Percentiles rank a stretch among this genome's conserved stretches.
These are phyloP conservation scores for Magnaporthales sp. DNA, from an alignment of 2,329 filamentous ascomycete genomes.

Conservation along the genomic window DNA sequence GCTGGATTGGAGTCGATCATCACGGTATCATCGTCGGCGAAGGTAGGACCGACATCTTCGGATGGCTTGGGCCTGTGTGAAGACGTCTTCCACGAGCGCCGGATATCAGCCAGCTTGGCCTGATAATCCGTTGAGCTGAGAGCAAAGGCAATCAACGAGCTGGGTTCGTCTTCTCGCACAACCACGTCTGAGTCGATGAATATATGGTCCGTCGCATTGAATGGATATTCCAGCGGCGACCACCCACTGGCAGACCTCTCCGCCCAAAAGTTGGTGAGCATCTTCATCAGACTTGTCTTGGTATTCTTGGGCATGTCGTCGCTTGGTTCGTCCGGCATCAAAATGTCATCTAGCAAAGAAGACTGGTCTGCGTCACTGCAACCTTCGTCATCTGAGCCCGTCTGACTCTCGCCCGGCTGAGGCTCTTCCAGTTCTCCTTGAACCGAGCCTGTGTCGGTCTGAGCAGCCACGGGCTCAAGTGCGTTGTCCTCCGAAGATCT, in stretches of 20 bases:
- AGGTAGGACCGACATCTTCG: constrained; percentile 15
- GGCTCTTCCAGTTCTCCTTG: constrained; percentile 4
- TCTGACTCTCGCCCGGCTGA: constrained; percentile 42
- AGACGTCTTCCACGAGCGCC: constrained; percentile 35
- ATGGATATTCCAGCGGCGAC: constrained; percentile 84
- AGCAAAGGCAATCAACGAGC: constrained; percentile 89
- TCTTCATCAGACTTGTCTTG: constrained; percentile 87
- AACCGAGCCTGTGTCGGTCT: constrained; percentile 23
- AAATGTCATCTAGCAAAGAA: constrained; percentile 51
- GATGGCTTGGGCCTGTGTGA: constrained; percentile 24
- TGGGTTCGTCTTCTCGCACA: constrained; percentile 93
- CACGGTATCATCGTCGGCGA: constrained; percentile 13
- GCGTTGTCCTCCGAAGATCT: neutral
- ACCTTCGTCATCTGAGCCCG: constrained; percentile 61
- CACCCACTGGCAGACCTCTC: constrained; percentile 94
- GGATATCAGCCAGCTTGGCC: constrained; percentile 64
- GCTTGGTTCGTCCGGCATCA: constrained; percentile 49
- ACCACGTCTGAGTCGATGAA: constrained; percentile 97
- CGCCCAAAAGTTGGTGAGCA: constrained; percentile 96
- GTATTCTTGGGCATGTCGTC: constrained; percentile 69
- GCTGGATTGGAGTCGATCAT: constrained; percentile 20
- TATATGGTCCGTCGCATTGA: constrained; percentile 82
- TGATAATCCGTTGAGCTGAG: constrained; percentile 83
- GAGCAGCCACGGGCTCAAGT: constrained; percentile 14
- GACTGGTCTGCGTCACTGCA: constrained; percentile 66